A percentile compares a stretch with the other conserved stretches of the same genome.
phyloP scores from a whole-genome alignment of 1,139 yeast species.

The Kazachstania sp. region DNA sequence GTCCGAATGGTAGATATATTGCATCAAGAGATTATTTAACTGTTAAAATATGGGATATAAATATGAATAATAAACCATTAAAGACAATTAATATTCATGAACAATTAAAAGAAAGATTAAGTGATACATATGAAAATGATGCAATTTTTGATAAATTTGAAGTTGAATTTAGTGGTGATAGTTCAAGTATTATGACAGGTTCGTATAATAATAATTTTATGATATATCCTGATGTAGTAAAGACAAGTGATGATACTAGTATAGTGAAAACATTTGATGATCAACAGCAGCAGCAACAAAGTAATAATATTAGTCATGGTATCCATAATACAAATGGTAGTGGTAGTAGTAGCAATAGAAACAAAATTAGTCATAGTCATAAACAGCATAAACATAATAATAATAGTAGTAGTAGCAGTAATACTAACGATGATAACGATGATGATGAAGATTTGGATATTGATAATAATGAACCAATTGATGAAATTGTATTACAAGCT shows the following conservation, averaged over 20 bases:
- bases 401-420: constrained; percentile 4
- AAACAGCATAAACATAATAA: constrained; percentile 3
- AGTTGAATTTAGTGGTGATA: constrained; percentile 91
- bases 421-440: constrained; percentile 24
- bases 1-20: constrained; percentile 87
- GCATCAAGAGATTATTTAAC: constrained; percentile 96
- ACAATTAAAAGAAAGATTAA: constrained; percentile 82
- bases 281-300: constrained; percentile 1
- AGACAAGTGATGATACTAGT: constrained; percentile 22
- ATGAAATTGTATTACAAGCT: constrained; percentile 86
- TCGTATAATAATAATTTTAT: constrained; percentile 94
- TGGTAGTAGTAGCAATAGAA: constrained; percentile 3
- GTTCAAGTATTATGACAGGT: constrained; percentile 90
- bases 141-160: constrained; percentile 98
- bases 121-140: constrained; percentile 97
- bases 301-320: constrained; percentile 8
- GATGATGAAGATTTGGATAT: constrained; percentile 4
- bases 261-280: constrained; percentile 17
- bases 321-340: background rate
- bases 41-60: constrained; percentile 96
- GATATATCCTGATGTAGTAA: constrained; percentile 82
- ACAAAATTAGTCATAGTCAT: background rate
- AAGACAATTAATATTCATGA: constrained; percentile 95
- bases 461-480: constrained; percentile 20
- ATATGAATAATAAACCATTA: constrained; percentile 92